Conservation (phyloP, 1,284 basidiomycete genomes). For the Rhodotorula sp. region DNA sequence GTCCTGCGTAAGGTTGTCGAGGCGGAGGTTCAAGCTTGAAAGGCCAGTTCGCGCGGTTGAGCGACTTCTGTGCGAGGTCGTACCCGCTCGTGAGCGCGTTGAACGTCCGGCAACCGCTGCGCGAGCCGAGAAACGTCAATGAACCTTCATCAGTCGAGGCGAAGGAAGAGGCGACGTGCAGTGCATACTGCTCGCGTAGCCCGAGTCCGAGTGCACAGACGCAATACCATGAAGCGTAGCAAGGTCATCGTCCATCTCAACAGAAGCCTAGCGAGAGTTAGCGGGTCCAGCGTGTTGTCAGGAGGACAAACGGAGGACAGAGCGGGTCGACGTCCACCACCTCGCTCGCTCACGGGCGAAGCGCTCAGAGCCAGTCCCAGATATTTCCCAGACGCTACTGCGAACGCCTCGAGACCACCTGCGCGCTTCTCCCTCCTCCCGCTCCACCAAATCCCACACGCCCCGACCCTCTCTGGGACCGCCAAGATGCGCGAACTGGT, state of each 20-base stretch:
- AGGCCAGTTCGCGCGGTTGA: not conserved
- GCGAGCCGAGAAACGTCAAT: not conserved
- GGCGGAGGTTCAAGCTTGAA: not conserved
- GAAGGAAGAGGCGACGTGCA: not conserved
- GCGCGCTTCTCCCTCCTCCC: no score
- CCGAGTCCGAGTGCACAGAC: constrained; percentile 2
- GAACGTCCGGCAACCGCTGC: not conserved
- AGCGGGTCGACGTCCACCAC: not conserved
- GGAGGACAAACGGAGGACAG: not conserved
- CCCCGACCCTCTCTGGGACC: not conserved
- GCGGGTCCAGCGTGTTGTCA: not conserved
- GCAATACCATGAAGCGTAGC: not conserved
- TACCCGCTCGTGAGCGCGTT: not conserved
- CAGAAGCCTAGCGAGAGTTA: not conserved
- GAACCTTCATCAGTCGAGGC: not conserved
- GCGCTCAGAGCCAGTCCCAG: no score
- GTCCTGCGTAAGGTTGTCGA: constrained; percentile 12
- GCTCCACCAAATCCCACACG: no score
- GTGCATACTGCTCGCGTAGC: constrained; percentile 1
- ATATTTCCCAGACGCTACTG: no score
- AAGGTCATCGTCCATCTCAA: constrained; percentile 1
- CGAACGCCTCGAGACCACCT: no score
- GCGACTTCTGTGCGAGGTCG: no score
- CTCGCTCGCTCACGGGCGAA: not conserved
- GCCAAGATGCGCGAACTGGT: constrained; percentile 14